Percentiles rank a stretch among this genome's conserved stretches.
Evolutionary conservation across 2,329 filamentous ascomycete species (phyloP).

Genomic region (Fusarium hostae): DNA sequence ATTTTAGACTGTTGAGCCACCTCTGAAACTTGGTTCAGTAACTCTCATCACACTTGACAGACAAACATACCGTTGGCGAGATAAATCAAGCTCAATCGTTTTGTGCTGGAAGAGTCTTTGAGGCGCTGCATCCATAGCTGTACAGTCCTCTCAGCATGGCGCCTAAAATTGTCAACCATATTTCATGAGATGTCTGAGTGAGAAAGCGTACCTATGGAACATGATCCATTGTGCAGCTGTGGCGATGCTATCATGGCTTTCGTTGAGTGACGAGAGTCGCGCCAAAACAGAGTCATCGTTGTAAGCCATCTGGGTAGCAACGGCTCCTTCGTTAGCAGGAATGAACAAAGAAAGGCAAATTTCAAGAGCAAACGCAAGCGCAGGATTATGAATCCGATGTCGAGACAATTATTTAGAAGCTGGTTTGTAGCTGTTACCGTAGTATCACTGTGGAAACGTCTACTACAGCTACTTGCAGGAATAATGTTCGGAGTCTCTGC

Average conservation of each 20-base stretch:
- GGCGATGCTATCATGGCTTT: slow-evolving; percentile 96
- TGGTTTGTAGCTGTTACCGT: slow-evolving; percentile 39
- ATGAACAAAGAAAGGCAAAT: background rate
- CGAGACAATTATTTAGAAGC: slow-evolving; percentile 37
- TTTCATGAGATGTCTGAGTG: background rate
- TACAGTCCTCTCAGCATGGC: slow-evolving; percentile 91
- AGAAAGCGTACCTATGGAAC: slow-evolving; percentile 83
- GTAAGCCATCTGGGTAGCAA: slow-evolving; percentile 77
- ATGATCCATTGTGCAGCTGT: slow-evolving; percentile 99
- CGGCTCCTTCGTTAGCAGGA: background rate
- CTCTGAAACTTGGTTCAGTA: slow-evolving; percentile 64
- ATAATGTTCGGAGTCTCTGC: slow-evolving; percentile 36
- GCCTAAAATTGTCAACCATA: slow-evolving; percentile 61
- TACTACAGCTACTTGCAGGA: slow-evolving; percentile 47
- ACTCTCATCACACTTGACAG: background rate
- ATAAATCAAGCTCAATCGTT: slow-evolving; percentile 91
- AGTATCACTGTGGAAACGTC: slow-evolving; percentile 44
- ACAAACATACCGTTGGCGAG: slow-evolving; percentile 83
- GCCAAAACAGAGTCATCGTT: slow-evolving; percentile 95
- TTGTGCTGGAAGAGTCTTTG: slow-evolving; percentile 86
- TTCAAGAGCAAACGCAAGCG: slow-evolving; percentile 1
- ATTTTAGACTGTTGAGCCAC: slow-evolving; percentile 97
- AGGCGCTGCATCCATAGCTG: slow-evolving; percentile 91
- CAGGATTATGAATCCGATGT: slow-evolving; percentile 9
- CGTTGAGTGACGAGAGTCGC: slow-evolving; percentile 94